Base-by-base conservation (phyloP, 306 rosid species). In the Oemleria cerasiformis region DNA sequence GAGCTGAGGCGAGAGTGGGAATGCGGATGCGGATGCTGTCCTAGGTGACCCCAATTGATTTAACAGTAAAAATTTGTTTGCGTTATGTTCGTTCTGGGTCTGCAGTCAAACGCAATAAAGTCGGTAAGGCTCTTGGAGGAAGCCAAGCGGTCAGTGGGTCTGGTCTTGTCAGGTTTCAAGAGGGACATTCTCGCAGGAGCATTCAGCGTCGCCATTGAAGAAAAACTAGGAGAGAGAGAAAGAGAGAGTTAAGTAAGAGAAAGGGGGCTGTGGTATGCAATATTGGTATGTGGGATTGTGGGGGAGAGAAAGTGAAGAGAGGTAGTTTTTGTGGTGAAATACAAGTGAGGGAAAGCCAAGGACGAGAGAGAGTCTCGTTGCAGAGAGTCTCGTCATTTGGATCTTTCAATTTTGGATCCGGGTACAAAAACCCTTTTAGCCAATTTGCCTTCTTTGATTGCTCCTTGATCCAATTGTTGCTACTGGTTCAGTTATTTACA, bases 1-100 rank as follows among this genome's bases (percentile, higher is more conserved):
- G 9, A 87, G 92, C 86, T 94, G 99, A 41, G 97, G 99, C 2
- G 99, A 94, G 7, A 94, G 88, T 48, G 99, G 99, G n/a, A 96
- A 75, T 60, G 10, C 64, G 73, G 19, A 75, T 77, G 12, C 59
- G 54, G 34, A 59, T 70, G 72, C 67, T 39, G 58, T 80, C 79
- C 78, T 86, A 84, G 8, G 85, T 68, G 66, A 87, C 68, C 42
- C 63, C 73, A 82, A 79, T 65, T 42, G 90, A 85, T 62, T 75
- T 71, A 45, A 68, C 21, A 5, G 51, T 2, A 49, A 73, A 68
- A 47, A 2, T 4, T 40, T 58, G 77, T 59, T 72, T 55, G 6
- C 23, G 51, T 72, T 69, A 42, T 65, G 49, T 75, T 2, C 41
- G 30, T 48, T 66, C 45, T 63, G 78, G 67, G 74, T 17, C 81